Percentiles rank a stretch among this genome's conserved stretches.
Evolutionary conservation across 2,329 filamentous ascomycete genomes (phyloP).

Genomic region (Tricladium varicosporioides): DNA sequence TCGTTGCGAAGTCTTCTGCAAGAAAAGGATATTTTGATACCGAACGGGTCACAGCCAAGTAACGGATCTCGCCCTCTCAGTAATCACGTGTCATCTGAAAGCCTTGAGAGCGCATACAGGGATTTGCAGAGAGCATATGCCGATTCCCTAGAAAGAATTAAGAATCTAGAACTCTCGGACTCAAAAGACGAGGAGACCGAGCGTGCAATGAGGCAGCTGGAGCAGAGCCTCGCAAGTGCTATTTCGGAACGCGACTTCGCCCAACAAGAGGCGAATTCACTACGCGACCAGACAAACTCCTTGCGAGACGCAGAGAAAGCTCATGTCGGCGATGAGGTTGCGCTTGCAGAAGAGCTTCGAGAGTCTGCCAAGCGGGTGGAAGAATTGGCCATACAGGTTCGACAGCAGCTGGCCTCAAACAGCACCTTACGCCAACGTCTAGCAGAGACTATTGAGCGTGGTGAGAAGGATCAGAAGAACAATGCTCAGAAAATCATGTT

Average conservation of each 20-base stretch:
- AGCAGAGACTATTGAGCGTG: conserved; percentile 74
- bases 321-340: conserved; percentile 58
- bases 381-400: conserved; percentile 74
- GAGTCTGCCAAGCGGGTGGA: conserved; percentile 76
- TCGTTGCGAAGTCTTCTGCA: conserved; percentile 76
- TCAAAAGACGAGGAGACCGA: conserved; percentile 57
- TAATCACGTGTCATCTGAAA: conserved; percentile 62
- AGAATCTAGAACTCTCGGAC: conserved; percentile 55
- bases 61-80: conserved; percentile 36
- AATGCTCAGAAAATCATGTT: conserved; percentile 80
- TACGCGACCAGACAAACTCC: conserved; percentile 59
- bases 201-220: conserved; percentile 62
- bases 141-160: conserved; percentile 65
- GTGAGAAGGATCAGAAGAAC: conserved; percentile 77
- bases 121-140: conserved; percentile 72
- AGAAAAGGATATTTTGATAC: conserved; percentile 78
- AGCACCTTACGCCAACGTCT: conserved; percentile 72
- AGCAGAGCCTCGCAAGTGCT: conserved; percentile 66
- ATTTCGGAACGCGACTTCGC: conserved; percentile 73
- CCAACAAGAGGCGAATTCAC: conserved; percentile 59
- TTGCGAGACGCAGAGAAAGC: conserved; percentile 56
- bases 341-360: conserved; percentile 66
- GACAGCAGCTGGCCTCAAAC: conserved; percentile 77
- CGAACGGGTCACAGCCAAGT: conserved; percentile 52
- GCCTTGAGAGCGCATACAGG: conserved; percentile 70